A percentile compares a stretch with the other conserved stretches of the same genome.
Evolutionary conservation across 139 green algal genomes (phyloP).

Genomic region (Choricystis sp.): DNA sequence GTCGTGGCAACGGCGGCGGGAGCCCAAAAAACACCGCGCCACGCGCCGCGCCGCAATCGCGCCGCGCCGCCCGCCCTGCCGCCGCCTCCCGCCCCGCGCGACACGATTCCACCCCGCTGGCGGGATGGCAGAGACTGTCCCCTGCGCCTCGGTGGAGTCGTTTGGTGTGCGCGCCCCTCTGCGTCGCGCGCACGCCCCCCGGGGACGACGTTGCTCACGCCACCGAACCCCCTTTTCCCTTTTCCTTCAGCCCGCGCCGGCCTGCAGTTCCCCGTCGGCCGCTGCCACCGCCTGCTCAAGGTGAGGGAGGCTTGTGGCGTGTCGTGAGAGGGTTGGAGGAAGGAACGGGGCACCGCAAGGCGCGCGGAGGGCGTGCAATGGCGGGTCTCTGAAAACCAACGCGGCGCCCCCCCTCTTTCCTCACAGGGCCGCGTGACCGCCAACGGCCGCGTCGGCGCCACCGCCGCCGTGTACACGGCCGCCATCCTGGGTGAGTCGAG

Average conservation of each 20-base stretch:
- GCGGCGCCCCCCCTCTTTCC: background rate
- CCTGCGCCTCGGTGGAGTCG: background rate
- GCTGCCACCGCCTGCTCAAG: slow-evolving; percentile 97
- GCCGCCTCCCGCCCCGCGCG: slow-evolving; percentile 69
- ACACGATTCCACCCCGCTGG: slow-evolving; percentile 28
- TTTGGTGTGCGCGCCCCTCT: background rate
- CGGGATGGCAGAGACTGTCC: background rate
- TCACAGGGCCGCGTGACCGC: slow-evolving; percentile 71
- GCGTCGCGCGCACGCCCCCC: background rate
- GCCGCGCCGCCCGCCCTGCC: no score
- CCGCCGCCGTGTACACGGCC: slow-evolving; percentile 93
- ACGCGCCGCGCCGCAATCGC: no score
- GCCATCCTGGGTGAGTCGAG: slow-evolving; percentile 76
- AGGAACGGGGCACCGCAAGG: no score
- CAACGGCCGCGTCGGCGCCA: slow-evolving; percentile 93
- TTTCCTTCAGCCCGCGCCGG: slow-evolving; percentile 55
- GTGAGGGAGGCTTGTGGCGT: no score
- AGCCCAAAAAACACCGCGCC: no score
- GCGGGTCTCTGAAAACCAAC: no score
- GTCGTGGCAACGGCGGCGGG: no score
- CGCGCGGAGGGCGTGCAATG: no score
- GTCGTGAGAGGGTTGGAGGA: no score
- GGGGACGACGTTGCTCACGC: background rate
- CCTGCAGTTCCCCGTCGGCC: slow-evolving; percentile 93
- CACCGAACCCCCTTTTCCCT: background rate